These are phyloP conservation scores for Picea sitchensis DNA, from an alignment of 75 land plant species.

Conservation along the genomic window DNA sequence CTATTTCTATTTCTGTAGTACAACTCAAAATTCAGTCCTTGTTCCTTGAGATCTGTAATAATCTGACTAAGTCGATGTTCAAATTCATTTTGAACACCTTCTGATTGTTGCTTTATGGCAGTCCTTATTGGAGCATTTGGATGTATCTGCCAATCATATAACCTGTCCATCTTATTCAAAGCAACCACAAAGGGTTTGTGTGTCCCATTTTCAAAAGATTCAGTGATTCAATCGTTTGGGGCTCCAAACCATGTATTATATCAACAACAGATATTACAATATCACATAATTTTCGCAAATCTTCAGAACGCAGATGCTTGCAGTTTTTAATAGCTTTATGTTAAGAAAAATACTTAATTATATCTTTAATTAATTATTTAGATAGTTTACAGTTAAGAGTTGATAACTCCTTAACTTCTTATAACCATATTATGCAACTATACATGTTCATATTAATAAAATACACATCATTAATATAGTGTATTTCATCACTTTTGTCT, in stretches of 20 bases:
- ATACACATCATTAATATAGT: too few relatives aligned
- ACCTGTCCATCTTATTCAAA: slow-evolving; percentile 91
- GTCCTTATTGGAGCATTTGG: slow-evolving; percentile 76
- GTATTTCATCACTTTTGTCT: too few relatives aligned
- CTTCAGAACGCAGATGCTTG: too few relatives aligned
- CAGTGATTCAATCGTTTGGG: slow-evolving; percentile 91
- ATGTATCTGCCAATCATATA: slow-evolving; percentile 80
- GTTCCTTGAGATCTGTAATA: slow-evolving; percentile 80
- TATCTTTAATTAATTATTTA: too few relatives aligned
- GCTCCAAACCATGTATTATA: slow-evolving; percentile 99
- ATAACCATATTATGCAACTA: too few relatives aligned
- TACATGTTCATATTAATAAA: too few relatives aligned
- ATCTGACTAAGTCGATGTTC: slow-evolving; percentile 73
- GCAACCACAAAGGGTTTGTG: slow-evolving; percentile 90
- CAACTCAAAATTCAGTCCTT: slow-evolving; percentile 89
- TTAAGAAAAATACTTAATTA: too few relatives aligned
- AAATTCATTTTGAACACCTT: slow-evolving; percentile 80
- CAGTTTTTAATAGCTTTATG: too few relatives aligned
- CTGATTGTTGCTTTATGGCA: slow-evolving; percentile 68
- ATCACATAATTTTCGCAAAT: slow-evolving; percentile 55
- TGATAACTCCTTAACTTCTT: too few relatives aligned
- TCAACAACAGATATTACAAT: slow-evolving; percentile 96
- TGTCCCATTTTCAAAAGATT: slow-evolving; percentile 82
- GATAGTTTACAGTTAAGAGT: too few relatives aligned
- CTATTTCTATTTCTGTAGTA: slow-evolving; percentile 68